A percentile compares a stretch with the other conserved stretches of the same genome.
Conservation (phyloP, 1,284 basidiomycete species). For the Ceratobasidium sp. region DNA sequence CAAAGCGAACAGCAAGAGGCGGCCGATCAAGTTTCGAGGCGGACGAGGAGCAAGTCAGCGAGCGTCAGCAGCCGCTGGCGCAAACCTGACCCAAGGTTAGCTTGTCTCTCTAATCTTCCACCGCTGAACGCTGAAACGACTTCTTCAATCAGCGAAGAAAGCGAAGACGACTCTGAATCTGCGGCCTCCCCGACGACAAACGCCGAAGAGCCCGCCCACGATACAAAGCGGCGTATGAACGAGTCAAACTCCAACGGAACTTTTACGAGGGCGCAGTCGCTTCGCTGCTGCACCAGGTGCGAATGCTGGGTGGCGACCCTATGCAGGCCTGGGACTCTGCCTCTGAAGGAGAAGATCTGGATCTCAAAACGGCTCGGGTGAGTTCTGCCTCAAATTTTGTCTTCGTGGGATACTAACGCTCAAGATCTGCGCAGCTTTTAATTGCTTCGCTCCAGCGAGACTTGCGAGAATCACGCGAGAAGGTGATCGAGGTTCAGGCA, state of each 20-base stretch:
- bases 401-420: neutral
- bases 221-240: conserved; percentile 31
- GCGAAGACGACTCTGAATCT: neutral
- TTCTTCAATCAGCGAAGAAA: conserved; percentile 1
- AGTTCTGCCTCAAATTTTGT: neutral
- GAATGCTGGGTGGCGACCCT: conserved; percentile 26
- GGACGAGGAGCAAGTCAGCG: neutral
- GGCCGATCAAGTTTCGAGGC: neutral
- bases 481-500: conserved; percentile 15
- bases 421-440: neutral
- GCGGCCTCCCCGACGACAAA: neutral
- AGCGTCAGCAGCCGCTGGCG: neutral
- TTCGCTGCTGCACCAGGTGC: conserved; percentile 18
- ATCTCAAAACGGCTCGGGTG: conserved; percentile 23
- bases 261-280: conserved; percentile 3
- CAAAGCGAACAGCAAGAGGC: conserved; percentile 1
- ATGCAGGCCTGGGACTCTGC: conserved; percentile 13
- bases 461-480: conserved; percentile 1
- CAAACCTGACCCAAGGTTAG: conserved; percentile 23
- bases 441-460: conserved; percentile 13
- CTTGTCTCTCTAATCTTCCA: neutral
- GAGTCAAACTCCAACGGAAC: conserved; percentile 9
- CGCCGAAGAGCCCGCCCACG: neutral
- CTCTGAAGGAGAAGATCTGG: conserved; percentile 12
- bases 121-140: neutral